Percentiles rank a stretch among this genome's conserved stretches.
Evolutionary conservation across 176 grass and related monocot genomes (phyloP).

Genomic region (Hyparrhenia diplandra): DNA sequence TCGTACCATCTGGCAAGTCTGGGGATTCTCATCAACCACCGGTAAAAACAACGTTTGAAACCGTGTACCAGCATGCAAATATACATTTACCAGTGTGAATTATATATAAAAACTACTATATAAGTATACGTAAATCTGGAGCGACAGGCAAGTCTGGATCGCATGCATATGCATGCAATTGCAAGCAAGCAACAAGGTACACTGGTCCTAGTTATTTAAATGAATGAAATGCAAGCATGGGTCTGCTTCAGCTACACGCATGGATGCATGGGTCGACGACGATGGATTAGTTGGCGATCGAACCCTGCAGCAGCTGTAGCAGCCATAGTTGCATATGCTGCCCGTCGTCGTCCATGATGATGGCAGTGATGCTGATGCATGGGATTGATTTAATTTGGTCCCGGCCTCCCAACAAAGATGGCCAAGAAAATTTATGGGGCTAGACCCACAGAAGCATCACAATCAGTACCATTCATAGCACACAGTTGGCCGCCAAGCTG

Average conservation of each 20-base stretch:
- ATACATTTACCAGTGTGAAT: no score
- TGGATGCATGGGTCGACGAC: not conserved
- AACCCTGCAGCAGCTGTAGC: not conserved
- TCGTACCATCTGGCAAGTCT: no score
- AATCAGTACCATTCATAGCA: conserved; percentile 10
- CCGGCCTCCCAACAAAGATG: conserved; percentile 5
- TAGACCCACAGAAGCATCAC: conserved; percentile 31
- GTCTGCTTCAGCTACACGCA: not conserved
- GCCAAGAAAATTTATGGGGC: conserved; percentile 13
- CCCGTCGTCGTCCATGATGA: not conserved
- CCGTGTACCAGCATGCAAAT: no score
- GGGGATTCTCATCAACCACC: no score
- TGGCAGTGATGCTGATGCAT: not conserved
- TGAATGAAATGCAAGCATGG: not conserved
- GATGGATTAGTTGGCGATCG: conserved; percentile 36
- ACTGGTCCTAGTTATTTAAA: not conserved
- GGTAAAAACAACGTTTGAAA: no score
- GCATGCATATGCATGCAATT: no score
- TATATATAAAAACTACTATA: no score
- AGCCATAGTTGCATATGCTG: not conserved
- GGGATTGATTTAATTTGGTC: conserved; percentile 33
- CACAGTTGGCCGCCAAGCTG: not conserved
- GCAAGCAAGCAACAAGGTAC: no score
- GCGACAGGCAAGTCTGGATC: no score
- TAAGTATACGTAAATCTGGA: no score